These are phyloP conservation scores for Coleophoma eucalyptorum DNA, from an alignment of 2,329 filamentous ascomycete species.

Conservation along the genomic window DNA sequence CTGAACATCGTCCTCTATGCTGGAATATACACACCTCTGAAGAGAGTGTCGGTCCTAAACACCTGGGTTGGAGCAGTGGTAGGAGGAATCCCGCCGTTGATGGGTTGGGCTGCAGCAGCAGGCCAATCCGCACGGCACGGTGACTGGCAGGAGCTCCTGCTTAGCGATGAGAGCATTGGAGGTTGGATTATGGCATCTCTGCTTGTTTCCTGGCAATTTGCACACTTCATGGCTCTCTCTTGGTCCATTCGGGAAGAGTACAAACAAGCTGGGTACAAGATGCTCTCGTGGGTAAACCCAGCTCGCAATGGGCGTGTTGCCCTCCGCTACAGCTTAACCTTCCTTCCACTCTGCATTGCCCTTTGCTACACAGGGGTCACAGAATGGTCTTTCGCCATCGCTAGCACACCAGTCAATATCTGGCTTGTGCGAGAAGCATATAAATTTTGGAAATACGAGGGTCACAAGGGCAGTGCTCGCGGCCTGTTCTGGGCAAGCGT, in stretches of 20 bases:
- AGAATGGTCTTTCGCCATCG: constrained; percentile 78
- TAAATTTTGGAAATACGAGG: constrained; percentile 75
- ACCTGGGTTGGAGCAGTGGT: constrained; percentile 95
- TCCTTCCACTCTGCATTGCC: constrained; percentile 80
- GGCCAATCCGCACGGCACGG: constrained; percentile 75
- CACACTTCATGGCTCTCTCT: constrained; percentile 93
- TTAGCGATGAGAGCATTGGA: constrained; percentile 65
- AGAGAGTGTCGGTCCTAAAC: constrained; percentile 80
- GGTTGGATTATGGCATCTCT: constrained; percentile 86
- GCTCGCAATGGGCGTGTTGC: constrained; percentile 82
- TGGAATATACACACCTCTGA: constrained; percentile 88
- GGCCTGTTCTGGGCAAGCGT: constrained; percentile 96
- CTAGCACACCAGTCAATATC: constrained; percentile 76
- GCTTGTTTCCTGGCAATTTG: constrained; percentile 95
- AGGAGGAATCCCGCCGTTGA: constrained; percentile 88
- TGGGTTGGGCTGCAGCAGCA: constrained; percentile 96
- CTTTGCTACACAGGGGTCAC: constrained; percentile 79
- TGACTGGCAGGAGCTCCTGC: constrained; percentile 73
- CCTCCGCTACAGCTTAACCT: constrained; percentile 77
- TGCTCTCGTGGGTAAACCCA: constrained; percentile 86
- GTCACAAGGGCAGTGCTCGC: constrained; percentile 74
- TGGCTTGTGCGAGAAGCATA: constrained; percentile 83
- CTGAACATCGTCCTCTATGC: constrained; percentile 88
- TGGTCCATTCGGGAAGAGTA: constrained; percentile 91
- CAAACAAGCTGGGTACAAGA: constrained; percentile 61